Percentiles rank a stretch among this genome's conserved stretches.
phyloP scores from a whole-genome alignment of 2,329 filamentous ascomycete species.

The Shiraia bambusicola region DNA sequence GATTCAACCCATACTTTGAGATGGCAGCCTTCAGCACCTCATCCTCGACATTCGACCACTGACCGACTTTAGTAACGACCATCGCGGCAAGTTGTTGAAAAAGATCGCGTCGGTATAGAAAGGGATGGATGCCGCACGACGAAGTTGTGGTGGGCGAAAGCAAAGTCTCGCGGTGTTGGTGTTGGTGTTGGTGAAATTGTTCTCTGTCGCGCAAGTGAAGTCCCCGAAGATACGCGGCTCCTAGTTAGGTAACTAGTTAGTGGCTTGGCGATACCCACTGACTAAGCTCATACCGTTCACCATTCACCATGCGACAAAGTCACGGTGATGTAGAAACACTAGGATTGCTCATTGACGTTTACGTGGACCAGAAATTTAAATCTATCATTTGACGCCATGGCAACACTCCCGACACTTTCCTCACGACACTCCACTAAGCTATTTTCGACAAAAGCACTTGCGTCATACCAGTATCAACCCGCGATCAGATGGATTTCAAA shows the following conservation, averaged over 20 bases:
- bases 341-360: no score
- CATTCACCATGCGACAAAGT: no score
- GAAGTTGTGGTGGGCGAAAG: constrained; percentile 14
- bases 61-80: constrained; percentile 67
- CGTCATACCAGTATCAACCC: no score
- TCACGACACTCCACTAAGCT: no score
- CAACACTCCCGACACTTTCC: no score
- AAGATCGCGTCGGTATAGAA: constrained; percentile 3
- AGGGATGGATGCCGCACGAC: constrained; percentile 10
- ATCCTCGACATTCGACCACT: constrained; percentile 76
- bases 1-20: constrained; percentile 52
- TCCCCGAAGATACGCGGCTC: constrained; percentile 2
- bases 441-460: no score
- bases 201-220: constrained; percentile 22
- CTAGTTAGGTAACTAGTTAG: no score
- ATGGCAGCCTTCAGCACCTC: constrained; percentile 86
- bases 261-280: no score
- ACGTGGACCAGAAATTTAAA: not conserved
- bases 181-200: constrained; percentile 8
- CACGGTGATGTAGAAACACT: no score
- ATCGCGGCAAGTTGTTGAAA: constrained; percentile 42
- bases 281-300: no score
- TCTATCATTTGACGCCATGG: no score
- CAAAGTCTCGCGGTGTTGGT: constrained; percentile 9
- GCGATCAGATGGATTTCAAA: no score